Base-by-base conservation (phyloP, 805 yeast genomes). In the Priceomyces fermenticarens region DNA sequence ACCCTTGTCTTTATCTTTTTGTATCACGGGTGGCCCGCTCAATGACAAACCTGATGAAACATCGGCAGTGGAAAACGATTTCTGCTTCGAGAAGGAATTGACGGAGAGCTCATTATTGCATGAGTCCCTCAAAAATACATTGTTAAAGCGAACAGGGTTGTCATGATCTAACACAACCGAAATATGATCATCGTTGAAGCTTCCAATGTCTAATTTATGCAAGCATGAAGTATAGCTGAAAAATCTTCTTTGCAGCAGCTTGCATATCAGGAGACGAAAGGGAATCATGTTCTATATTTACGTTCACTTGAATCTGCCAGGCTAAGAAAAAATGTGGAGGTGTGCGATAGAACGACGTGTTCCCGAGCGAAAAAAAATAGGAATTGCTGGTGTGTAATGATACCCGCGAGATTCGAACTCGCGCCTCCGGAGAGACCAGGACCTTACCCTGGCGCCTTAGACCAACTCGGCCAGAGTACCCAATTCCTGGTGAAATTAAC, bases 51-150 rank as follows among this genome's bases (percentile, higher is more conserved):
- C 51, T 10, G 51, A 44, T 42, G 65, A 52, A 40, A 76, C 59
- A 38, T 68, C 55, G 1, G 78, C 81, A 0, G 89, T 81, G n/a
- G 84, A 74, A 58, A 83, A 81, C 23, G 72, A 53, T 54, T 83
- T 85, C 53, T 85, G 90, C 13, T 73, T 72, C 0, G 86, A 73
- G 17, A 59, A 53, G 3, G 67, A 62, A 47, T 85, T 86, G 4
- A 82, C 67, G 0, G 85, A 77, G 9, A 51, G 44, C 0, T 62
- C 47, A 10, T 77, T 62, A 3, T 58, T 53, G 35, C 88, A 81
- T 0, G 88, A 71, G 52, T 85, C 95, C 52, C 91, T 70, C 13
- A 86, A 64, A 49, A 85, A 83, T 1, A 75, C 60, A 38, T 75
- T 78, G 49, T 65, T 73, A 56, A 65, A 77, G 23, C 66, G 57